Base-by-base conservation (phyloP, 2,329 filamentous ascomycete genomes). In the Talaromyces sp. region DNA sequence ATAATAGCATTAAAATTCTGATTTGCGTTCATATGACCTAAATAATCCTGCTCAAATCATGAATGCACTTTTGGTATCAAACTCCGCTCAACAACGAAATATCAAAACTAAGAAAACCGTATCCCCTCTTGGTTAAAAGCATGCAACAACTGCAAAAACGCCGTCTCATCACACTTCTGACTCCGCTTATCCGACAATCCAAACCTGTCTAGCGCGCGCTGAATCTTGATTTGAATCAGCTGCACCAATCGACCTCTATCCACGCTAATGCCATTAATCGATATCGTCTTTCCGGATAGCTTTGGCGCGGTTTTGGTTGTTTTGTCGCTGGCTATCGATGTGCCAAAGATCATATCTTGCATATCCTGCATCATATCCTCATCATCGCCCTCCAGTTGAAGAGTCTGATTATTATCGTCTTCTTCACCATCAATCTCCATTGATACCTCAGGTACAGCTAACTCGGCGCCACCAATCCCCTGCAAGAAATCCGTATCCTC, bases 121-220 rank as follows among this genome's bases (percentile, higher is more conserved):
- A 98, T 94, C 31, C 92, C 92, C 76, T 96, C 92, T 70, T 92
- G 87, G 76, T 97, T 97, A 78, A 97, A 97, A 1, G 91, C 90
- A 77, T 85, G 88, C 68, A 97, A 79, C 69, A 97, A 78, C 71
- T 89, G 89, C 75, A 99, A 79, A 75, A 97, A 98, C 72, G 97
- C 93, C 61, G 91, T 93, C 80, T 98, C 92, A 73, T 97, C 93
- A 73, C 93, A 96, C 82, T 95, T 89, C 67, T 92, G 86, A 11
- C 93, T 87, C 69, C 94, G 84, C 80, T 91, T 92, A 67, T 96
- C 92, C 2, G 89, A 89, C 63, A 98, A 58, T 88, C 86, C 0
- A 93, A 97, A 65, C 90, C 90, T 87, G 74, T 94, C 90, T 22
- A 98, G 83, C 22, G 97, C 92, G 75, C 89, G 91, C 72, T 90